Evolutionary conservation across 2,329 filamentous ascomycete species (phyloP), one percentile per base, ranked within the genome.

Genomic region (Beauveria sp.): DNA sequence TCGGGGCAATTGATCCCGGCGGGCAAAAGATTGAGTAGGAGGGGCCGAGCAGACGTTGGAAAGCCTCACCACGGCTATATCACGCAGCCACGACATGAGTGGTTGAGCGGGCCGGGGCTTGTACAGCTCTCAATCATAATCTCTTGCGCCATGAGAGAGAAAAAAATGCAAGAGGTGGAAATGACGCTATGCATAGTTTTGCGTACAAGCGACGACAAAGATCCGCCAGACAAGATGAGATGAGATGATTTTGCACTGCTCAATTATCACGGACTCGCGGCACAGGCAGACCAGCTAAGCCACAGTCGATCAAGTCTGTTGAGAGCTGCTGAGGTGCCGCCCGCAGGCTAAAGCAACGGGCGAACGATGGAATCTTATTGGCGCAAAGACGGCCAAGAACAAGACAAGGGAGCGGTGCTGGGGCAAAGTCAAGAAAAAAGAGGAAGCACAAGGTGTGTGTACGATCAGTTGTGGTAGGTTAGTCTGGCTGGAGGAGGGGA

Each of bases 31-130:
- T 54, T 40, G 22, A 54, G 38, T 22, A 22, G 24, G 18, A 57
- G 42, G n/a, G 9, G 42, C 53, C 40, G 26, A 45, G n/a, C 42
- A 46, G 42, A 57, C 28, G 54, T 38, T 57, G 28, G 43, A 57
- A 56, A 47, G 54, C 54, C 54, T 47, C 54, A 47, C 43, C 54
- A 47, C 43, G 43, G 54, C 42, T 46, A 47, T 38, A 38, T 38
- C 26, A 30, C 43, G 42, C 53, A 28, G 53, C 26, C 53, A 46
- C 53, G 43, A 38, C 38, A 57, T 34, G 20, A 38, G 14, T 57
- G 43, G 43, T 30, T 57, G 54, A 38, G 42, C 54, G 54, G 54
- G 42, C 28, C 43, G n/a, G 51, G 18, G 42, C 42, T 20, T 43
- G 24, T 14, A 28, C n/a, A 8, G 49, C 55, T 50, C 45, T 58